Evolutionary conservation across 106 monocot genomes (phyloP), one percentile per base, ranked within the genome.

Genomic region (Dioscorea alata): DNA sequence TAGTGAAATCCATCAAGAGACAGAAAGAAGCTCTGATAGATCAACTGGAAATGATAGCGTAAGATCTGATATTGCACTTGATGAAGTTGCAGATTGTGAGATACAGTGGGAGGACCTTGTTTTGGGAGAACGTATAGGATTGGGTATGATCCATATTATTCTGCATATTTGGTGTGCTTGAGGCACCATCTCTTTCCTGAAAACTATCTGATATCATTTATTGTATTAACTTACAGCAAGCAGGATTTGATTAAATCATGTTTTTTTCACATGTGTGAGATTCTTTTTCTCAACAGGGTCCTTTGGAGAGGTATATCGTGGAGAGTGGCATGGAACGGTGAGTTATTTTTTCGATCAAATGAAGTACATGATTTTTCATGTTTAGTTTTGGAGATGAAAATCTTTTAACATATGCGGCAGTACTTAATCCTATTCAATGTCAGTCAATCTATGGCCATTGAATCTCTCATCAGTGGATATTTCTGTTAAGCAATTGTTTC

Each of bases 261-360:
- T 6, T 42, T 10, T 42, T 10, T 42, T 42, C 5, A 3, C 28
- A 21, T 23, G 5, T 61, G 4, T 61, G 20, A 61, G 2, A 1
- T 61, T 21, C 61, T 74, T 71, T 42, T 49, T 57, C 65, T 24
- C 54, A 31, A 22, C 51, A 90, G 89, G 89, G 24, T 90, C 89
- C 4, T 90, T 86, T 78, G 89, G 89, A 32, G 89, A 90, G 64
- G 89, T 90, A 20, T 90, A 86, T 67, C 80, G 66, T 53, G 89
- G 89, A 74, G 89, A 83, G 34, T 90, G 82, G 86, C 85, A 86
- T 83, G 89, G 89, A 79, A 90, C 89, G 1, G 89, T 90, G 57
- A 90, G 85, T 83, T 25, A 23, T 64, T 74, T 20, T 21, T 23
- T 42, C 6, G 5, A 42, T 42, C 42, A 42, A 42, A 10, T 42